Percentiles rank a stretch among this genome's conserved stretches.
Conservation (phyloP, 2,329 filamentous ascomycete genomes). For the Paracorniculantispora psalliotae region DNA sequence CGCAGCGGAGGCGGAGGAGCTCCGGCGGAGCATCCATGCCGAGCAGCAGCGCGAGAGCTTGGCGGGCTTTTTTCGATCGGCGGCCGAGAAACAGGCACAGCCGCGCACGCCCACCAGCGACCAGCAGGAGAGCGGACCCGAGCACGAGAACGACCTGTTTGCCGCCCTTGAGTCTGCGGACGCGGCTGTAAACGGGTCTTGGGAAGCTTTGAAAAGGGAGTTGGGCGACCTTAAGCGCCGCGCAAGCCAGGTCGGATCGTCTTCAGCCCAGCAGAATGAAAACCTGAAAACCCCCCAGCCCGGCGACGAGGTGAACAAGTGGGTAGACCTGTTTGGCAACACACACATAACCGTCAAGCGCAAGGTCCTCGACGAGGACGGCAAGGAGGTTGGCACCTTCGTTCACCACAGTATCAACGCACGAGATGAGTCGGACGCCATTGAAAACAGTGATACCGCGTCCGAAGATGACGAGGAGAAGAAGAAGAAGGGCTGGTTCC, state of each 20-base stretch:
- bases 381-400: slow-evolving; percentile 35
- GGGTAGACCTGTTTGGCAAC: slow-evolving; percentile 39
- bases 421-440: slow-evolving; percentile 16
- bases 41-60: too few species aligned
- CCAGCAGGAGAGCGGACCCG: slow-evolving; percentile 20
- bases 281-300: not conserved
- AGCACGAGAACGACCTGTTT: slow-evolving; percentile 40
- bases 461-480: not conserved
- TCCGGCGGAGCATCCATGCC: slow-evolving; percentile 23
- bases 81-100: too few species aligned
- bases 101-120: not conserved
- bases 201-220: slow-evolving; percentile 35
- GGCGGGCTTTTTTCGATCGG: not conserved
- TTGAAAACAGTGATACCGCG: not conserved
- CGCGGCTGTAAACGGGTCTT: slow-evolving; percentile 33
- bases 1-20: slow-evolving; percentile 23
- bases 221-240: too few species aligned
- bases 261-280: not conserved
- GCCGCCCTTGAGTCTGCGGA: slow-evolving; percentile 32
- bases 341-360: slow-evolving; percentile 37
- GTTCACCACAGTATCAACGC: slow-evolving; percentile 30
- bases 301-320: slow-evolving; percentile 34
- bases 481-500: slow-evolving; percentile 9
- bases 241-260: not conserved
- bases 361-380: slow-evolving; percentile 36